These are phyloP conservation scores for Ascochyta koolunga DNA, from an alignment of 2,329 filamentous ascomycete species.

Conservation along the genomic window DNA sequence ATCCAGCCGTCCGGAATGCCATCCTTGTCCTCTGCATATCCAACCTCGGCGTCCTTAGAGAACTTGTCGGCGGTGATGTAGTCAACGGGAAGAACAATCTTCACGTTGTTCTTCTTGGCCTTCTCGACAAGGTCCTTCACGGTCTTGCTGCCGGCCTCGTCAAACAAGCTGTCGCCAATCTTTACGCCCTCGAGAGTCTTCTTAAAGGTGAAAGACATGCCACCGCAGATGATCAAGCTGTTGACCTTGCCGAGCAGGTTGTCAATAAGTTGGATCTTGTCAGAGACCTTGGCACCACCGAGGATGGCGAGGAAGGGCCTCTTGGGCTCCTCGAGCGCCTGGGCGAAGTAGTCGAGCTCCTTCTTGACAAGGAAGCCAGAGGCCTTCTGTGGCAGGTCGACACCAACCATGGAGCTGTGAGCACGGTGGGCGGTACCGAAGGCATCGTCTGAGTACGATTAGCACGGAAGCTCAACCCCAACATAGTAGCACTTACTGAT, in stretches of 20 bases:
- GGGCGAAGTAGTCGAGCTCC: slow-evolving; percentile 98
- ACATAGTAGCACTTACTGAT: slow-evolving; percentile 70
- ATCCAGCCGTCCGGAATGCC: slow-evolving; percentile 98
- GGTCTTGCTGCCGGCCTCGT: slow-evolving; percentile 91
- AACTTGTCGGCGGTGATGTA: slow-evolving; percentile 98
- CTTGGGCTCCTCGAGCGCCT: slow-evolving; percentile 91
- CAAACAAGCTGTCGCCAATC: slow-evolving; percentile 91
- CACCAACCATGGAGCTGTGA: slow-evolving; percentile 98
- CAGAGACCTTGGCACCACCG: slow-evolving; percentile 95
- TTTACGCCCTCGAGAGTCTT: slow-evolving; percentile 91
- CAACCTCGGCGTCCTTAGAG: slow-evolving; percentile 78
- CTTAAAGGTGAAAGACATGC: slow-evolving; percentile 99
- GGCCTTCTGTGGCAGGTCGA: slow-evolving; percentile 94
- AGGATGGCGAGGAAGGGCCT: slow-evolving; percentile 98
- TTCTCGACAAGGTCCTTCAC: slow-evolving; percentile 88
- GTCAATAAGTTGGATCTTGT: slow-evolving; percentile 99
- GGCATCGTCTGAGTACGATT: slow-evolving; percentile 74
- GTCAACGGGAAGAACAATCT: slow-evolving; percentile 92
- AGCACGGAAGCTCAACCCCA: slow-evolving; percentile 20
- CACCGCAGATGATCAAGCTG: slow-evolving; percentile 94
- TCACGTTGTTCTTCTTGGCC: slow-evolving; percentile 94
- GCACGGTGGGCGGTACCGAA: slow-evolving; percentile 98
- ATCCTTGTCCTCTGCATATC: slow-evolving; percentile 80
- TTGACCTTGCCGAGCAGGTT: slow-evolving; percentile 98
- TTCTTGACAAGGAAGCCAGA: slow-evolving; percentile 99